phyloP scores from a whole-genome alignment of 2,329 filamentous ascomycete species.

The Apiospora malaysiana region DNA sequence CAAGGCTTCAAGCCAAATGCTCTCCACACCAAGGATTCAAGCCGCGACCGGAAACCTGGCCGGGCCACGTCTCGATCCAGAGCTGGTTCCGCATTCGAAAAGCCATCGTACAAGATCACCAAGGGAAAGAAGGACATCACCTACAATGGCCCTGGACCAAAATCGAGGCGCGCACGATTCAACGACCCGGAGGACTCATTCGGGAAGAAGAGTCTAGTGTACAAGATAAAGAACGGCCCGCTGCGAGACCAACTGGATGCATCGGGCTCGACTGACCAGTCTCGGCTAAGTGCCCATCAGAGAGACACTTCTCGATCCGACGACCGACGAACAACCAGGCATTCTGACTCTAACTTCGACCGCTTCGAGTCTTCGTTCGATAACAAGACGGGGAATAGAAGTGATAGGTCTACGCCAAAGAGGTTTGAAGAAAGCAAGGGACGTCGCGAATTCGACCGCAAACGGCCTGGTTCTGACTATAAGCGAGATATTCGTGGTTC shows the following conservation, averaged over 20 bases:
- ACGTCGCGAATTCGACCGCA: not conserved
- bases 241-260: slow-evolving; percentile 41
- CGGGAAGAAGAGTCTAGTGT: slow-evolving; percentile 63
- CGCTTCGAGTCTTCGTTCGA: slow-evolving; percentile 9
- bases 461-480: not conserved
- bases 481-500: not conserved
- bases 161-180: slow-evolving; percentile 58
- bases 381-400: not conserved
- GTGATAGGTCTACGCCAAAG: not conserved
- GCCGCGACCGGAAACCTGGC: slow-evolving; percentile 26
- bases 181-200: slow-evolving; percentile 54
- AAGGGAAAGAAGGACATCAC: slow-evolving; percentile 61
- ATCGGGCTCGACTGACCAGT: not conserved
- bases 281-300: not conserved
- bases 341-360: not conserved
- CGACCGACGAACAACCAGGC: not conserved
- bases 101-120: slow-evolving; percentile 42
- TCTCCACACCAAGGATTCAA: slow-evolving; percentile 36
- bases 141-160: slow-evolving; percentile 45
- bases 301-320: not conserved
- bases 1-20: slow-evolving; percentile 38
- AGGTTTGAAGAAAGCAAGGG: not conserved
- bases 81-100: slow-evolving; percentile 28
- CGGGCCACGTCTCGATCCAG: slow-evolving; percentile 28
- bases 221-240: slow-evolving; percentile 55